These are phyloP conservation scores for Rhododendron molle DNA, from an alignment of 148 eudicot species.

Conservation along the genomic window DNA sequence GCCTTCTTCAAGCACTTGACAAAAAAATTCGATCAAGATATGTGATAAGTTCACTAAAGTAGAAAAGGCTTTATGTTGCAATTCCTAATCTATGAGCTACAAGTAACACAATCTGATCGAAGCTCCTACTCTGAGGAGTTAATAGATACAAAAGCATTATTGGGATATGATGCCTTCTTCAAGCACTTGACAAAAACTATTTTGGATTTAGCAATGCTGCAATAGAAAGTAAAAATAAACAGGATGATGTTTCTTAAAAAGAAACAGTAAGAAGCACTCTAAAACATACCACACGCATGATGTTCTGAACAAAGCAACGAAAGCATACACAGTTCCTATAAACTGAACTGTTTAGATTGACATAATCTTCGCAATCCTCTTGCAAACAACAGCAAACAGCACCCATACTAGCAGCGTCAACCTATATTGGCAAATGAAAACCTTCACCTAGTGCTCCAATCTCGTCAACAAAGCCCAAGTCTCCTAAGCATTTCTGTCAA, in stretches of 20 bases:
- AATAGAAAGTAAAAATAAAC: neutral
- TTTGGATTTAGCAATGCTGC: neutral
- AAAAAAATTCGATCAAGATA: neutral
- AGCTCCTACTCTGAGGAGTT: neutral
- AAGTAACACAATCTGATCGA: neutral
- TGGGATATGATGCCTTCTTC: neutral
- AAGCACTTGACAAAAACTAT: neutral
- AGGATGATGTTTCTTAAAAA: neutral
- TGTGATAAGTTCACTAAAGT: neutral
- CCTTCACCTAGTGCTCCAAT: conserved; percentile 16
- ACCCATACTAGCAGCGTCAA: conserved; percentile 55
- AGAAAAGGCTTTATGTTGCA: neutral
- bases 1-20: neutral
- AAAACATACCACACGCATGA: conserved; percentile 67
- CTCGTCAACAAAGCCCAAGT: conserved; percentile 9
- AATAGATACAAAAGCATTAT: neutral
- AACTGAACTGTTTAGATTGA: conserved; percentile 55
- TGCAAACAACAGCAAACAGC: conserved; percentile 81
- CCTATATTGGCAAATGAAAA: conserved; percentile 12
- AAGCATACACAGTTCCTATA: conserved; percentile 78
- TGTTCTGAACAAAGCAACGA: conserved; percentile 65
- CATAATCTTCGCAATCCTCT: conserved; percentile 71
- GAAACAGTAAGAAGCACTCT: neutral
- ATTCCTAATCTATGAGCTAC: neutral
- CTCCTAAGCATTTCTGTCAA: neutral